phyloP scores from a whole-genome alignment of 805 yeast genomes.

The Spathaspora gorwiae region DNA sequence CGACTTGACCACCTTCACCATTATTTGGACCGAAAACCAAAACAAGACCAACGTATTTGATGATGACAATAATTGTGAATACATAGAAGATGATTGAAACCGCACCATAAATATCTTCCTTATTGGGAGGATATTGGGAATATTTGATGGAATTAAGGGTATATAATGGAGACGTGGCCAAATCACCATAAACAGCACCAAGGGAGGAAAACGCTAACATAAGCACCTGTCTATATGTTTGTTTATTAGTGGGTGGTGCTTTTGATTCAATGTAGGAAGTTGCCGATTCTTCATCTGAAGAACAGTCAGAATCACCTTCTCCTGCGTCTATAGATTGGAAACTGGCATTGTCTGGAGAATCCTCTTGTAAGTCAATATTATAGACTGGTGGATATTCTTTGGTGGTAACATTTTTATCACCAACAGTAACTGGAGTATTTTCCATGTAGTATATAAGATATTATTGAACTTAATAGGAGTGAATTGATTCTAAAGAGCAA shows the following conservation, averaged over 20 bases:
- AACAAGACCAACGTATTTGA: slow-evolving; percentile 49
- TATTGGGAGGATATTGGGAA: slow-evolving; percentile 24
- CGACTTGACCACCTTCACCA: slow-evolving; percentile 63
- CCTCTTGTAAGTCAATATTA: not conserved
- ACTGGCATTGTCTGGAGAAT: not conserved
- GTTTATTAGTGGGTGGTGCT: slow-evolving; percentile 7
- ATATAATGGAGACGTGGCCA: slow-evolving; percentile 60
- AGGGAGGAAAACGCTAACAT: slow-evolving; percentile 41
- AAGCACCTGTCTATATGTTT: slow-evolving; percentile 18
- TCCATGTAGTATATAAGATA: not conserved
- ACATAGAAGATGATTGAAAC: slow-evolving; percentile 52
- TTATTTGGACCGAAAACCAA: slow-evolving; percentile 49
- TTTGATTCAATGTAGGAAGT: slow-evolving; percentile 3
- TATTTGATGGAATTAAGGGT: slow-evolving; percentile 34
- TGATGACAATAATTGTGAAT: slow-evolving; percentile 48
- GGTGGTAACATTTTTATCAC: not conserved
- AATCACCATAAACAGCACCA: slow-evolving; percentile 63
- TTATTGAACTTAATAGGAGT: not conserved
- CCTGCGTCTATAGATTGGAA: not conserved
- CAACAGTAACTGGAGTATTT: not conserved
- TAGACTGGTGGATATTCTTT: not conserved
- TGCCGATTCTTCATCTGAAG: slow-evolving; percentile 1
- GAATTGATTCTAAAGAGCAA: not conserved
- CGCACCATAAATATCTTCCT: slow-evolving; percentile 45
- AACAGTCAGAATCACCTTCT: not conserved